Evolutionary conservation across 2,329 filamentous ascomycete species (phyloP).

Genomic region (Aureobasidium musti): DNA sequence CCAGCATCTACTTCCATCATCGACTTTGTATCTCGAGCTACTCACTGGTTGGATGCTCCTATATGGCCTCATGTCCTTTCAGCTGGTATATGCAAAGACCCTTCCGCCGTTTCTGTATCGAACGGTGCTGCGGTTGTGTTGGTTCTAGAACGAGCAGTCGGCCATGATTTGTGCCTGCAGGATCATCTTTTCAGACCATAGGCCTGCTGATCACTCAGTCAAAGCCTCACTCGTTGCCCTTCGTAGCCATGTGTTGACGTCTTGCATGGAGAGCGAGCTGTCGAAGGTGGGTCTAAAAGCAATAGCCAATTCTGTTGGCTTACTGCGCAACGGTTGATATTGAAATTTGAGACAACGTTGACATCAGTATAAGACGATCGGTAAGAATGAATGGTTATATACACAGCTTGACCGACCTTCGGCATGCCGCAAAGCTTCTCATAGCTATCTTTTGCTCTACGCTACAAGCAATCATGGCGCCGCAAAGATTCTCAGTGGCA

Average conservation of each 20-base stretch:
- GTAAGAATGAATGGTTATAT: not conserved
- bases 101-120: not conserved
- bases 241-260: not conserved
- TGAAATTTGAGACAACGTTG: slow-evolving; percentile 1
- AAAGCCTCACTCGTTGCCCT: not conserved
- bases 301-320: not conserved
- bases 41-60: not conserved
- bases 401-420: not conserved
- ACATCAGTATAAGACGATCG: not conserved
- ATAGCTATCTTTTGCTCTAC: not conserved
- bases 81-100: not conserved
- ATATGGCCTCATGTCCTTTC: not conserved
- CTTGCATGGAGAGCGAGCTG: not conserved
- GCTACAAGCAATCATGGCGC: not conserved
- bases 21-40: not conserved
- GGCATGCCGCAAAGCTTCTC: not conserved
- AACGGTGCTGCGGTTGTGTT: not conserved
- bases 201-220: not conserved
- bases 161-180: not conserved
- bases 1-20: not conserved
- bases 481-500: not conserved
- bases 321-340: not conserved
- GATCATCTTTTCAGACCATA: not conserved
- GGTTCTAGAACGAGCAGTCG: not conserved
- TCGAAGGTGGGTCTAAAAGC: not conserved